Evolutionary conservation across 495 filamentous ascomycete genomes (phyloP), one percentile per base, ranked within the genome.

Genomic region (Penicillium simplicissimum): DNA sequence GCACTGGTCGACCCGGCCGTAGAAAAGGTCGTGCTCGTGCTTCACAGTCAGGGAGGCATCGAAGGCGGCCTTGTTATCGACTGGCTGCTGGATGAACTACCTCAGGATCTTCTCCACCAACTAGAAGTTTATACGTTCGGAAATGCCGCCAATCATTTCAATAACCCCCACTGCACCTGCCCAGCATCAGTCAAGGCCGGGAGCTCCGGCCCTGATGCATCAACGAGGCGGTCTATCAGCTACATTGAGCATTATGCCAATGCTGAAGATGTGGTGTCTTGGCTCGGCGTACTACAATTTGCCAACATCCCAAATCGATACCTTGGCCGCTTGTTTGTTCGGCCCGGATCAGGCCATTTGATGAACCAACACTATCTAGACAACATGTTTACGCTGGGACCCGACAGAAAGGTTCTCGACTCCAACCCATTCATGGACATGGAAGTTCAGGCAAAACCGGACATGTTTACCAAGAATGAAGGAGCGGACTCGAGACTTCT

Each of bases 241-340:
- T 81, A 94, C 58, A 90, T 96, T 37, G 92, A 96, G 71, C 92
- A 96, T 71, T 96, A 96, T 71, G 88, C 86, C 15, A 91, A 94
- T 69, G 81, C 82, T 11, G 78, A 77, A 15, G 92, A 96, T 66
- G 88, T 92, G 61, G 91, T 96, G 0, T 82, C 90, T 1, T 71
- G 85, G 3, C 90, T 88, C 79, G 92, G 92, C 2, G 84, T 93
- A 1, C 78, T 96, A 11, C 81, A 88, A 61, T 93, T 90, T 42
- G 57, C 61, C 9, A 61, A 64, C 25, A 57, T 75, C 45, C 67
- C 72, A 0, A 81, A 81, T 52, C 81, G 90, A 21, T 96, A 88
- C 73, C 84, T 90, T 68, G 92, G 92, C 1, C 84, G 85, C 14
- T 80, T 96, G 0, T 96, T 96, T 59, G 79, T 84, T n/a, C 82